Evolutionary conservation across 1,284 basidiomycete species (phyloP).

Genomic region (Leucoagaricus sp.): DNA sequence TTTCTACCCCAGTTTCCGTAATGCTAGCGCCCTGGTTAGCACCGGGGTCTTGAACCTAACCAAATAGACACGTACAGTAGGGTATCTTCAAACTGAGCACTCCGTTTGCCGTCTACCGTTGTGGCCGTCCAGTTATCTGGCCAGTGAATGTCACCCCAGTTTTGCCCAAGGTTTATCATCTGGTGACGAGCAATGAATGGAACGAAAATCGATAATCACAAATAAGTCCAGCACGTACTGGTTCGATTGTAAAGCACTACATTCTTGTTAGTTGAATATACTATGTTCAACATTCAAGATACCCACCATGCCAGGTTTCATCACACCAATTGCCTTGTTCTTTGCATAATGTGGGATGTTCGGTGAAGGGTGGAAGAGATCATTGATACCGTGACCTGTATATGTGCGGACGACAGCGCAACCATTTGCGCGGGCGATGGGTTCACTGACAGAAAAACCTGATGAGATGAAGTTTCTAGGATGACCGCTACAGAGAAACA

Average conservation of each 20-base stretch:
- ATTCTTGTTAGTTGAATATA: slow-evolving; percentile 11
- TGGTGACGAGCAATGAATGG: slow-evolving; percentile 31
- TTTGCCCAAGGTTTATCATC: slow-evolving; percentile 91
- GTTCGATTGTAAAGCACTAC: slow-evolving; percentile 80
- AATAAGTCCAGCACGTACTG: slow-evolving; percentile 46
- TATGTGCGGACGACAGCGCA: slow-evolving; percentile 88
- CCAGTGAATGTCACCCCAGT: slow-evolving; percentile 78
- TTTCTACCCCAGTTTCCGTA: slow-evolving; percentile 89
- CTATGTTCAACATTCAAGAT: slow-evolving; percentile 1
- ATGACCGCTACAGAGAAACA: slow-evolving; percentile 19
- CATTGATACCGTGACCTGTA: slow-evolving; percentile 90
- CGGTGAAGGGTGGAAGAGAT: slow-evolving; percentile 77
- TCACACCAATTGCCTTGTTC: slow-evolving; percentile 80
- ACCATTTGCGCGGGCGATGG: slow-evolving; percentile 75
- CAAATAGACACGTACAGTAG: slow-evolving; percentile 57
- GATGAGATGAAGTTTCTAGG: slow-evolving; percentile 1
- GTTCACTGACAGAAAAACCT: slow-evolving; percentile 57
- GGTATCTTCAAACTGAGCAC: slow-evolving; percentile 96
- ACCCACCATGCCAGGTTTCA: slow-evolving; percentile 83
- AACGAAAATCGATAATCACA: background rate
- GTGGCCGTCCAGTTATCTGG: slow-evolving; percentile 94
- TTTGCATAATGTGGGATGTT: slow-evolving; percentile 88
- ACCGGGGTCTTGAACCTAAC: slow-evolving; percentile 10
- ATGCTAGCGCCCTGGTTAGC: slow-evolving; percentile 53
- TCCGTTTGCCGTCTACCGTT: slow-evolving; percentile 85